Evolutionary conservation across 163 green algal species (phyloP), one percentile per base, ranked within the genome.

Genomic region (Volvox carteri): DNA sequence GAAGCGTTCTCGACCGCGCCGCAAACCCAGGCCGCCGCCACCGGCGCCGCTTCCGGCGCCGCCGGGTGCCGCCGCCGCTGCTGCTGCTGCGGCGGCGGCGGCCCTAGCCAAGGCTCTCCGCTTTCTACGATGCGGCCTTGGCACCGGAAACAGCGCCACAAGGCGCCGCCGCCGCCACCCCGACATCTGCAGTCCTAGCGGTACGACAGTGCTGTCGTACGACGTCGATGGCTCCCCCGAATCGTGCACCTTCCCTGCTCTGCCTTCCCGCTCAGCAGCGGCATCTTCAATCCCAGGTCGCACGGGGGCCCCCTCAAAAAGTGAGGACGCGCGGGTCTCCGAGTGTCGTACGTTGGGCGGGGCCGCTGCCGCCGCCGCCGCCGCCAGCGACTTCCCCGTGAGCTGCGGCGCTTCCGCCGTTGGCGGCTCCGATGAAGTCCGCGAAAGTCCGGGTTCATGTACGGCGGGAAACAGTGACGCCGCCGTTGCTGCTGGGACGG

Each of bases 101-200:
- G 52, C 54, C 52, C 54, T 73, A 4, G 78, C 78, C 4, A 86
- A 41, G 18, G 42, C 80, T 19, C 25, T 2, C 18, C 80, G 42
- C 19, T 78, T 68, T 44, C 80, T 42, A 23, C 62, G 44, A 30
- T 68, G 30, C 62, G 62, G 80, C 44, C 80, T 18, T 0, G 62
- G 80, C 44, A 60, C 62, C 19, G 62, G 44, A 39, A 79, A 78
- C 28, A 87, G 62, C 25, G 56, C 30, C 21, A 87, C 2, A 42
- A 87, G 30, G 8, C 42, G 33, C 60, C 80, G 62, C 44, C 67
- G 42, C n/a, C 60, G 52, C 78, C 30, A 76, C 1, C 58, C 78
- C 33, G 76, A 48, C 76, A 14, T n/a, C 50, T 30, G 48, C 33
- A 35, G 23, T 30, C 9, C 77, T 25, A 46, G 35, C 50, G 18